Percentiles rank a stretch among this genome's conserved stretches.
Evolutionary conservation across 2,329 filamentous ascomycete genomes (phyloP).

Genomic region (Neonectria hederae): DNA sequence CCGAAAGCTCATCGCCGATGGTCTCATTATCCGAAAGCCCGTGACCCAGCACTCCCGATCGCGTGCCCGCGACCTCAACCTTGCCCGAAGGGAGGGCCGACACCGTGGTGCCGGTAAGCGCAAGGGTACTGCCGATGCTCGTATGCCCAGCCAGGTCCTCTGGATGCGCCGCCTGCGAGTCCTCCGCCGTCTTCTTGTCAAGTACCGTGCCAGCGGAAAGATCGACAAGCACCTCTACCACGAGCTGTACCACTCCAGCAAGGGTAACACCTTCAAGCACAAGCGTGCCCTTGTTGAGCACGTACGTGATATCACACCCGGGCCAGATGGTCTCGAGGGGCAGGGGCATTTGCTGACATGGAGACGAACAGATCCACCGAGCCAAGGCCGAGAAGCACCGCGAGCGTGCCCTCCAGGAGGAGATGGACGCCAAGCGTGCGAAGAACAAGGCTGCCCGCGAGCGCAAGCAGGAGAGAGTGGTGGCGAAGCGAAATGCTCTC

Average conservation of each 20-base stretch:
- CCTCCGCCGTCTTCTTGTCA: conserved; percentile 98
- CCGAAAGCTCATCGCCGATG: conserved; percentile 99
- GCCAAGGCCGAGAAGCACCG: conserved; percentile 99
- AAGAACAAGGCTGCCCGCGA: conserved; percentile 99
- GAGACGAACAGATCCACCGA: conserved; percentile 85
- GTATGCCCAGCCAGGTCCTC: conserved; percentile 98
- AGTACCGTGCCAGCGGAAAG: conserved; percentile 99
- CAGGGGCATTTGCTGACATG: conserved; percentile 30
- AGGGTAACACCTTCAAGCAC: conserved; percentile 99
- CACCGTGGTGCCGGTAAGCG: conserved; percentile 99
- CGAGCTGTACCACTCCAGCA: conserved; percentile 99
- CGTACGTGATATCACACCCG: conserved; percentile 71
- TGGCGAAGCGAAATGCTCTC: conserved; percentile 89
- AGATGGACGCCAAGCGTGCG: conserved; percentile 99
- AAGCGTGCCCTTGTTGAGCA: conserved; percentile 99
- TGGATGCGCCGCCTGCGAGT: conserved; percentile 99
- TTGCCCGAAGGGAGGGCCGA: conserved; percentile 92
- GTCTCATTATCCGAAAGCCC: conserved; percentile 99
- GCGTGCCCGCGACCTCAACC: conserved; percentile 94
- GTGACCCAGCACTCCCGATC: conserved; percentile 99
- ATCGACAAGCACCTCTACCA: conserved; percentile 99
- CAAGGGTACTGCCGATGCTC: conserved; percentile 99
- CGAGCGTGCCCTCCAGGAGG: conserved; percentile 95
- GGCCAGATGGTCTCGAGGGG: not conserved
- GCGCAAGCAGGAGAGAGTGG: conserved; percentile 92